Evolutionary conservation across 768 basidiomycete genomes (phyloP).

Genomic region (Panaeolus cyanescens): DNA sequence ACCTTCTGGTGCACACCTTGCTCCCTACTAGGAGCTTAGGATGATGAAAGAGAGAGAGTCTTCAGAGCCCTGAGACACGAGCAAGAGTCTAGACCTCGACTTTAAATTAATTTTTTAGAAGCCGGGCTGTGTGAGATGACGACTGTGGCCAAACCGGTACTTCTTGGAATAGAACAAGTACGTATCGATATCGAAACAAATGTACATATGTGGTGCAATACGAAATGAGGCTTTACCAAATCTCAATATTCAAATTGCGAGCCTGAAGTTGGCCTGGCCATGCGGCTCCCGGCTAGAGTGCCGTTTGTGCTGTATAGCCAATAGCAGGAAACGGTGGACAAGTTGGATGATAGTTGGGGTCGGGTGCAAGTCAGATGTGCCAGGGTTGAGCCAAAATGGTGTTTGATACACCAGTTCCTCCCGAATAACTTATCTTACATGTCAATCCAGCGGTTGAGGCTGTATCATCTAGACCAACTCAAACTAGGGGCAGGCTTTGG

Average conservation of each 20-base stretch:
- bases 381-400: not conserved
- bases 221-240: not conserved
- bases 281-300: not conserved
- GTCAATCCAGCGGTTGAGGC: not conserved
- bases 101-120: not conserved
- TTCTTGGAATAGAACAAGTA: not conserved
- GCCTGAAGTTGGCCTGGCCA: not conserved
- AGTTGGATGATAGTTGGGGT: not conserved
- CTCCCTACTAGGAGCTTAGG: no score
- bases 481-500: not conserved
- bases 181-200: not conserved
- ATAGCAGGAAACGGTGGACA: not conserved
- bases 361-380: not conserved
- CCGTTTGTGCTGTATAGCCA: not conserved
- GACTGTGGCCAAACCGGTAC: not conserved
- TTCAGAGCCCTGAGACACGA: not conserved
- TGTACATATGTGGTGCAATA: not conserved
- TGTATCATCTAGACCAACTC: not conserved
- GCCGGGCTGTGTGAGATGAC: not conserved
- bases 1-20: not conserved
- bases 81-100: not conserved
- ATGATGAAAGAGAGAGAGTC: not conserved
- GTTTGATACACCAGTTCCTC: not conserved
- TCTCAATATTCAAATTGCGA: not conserved
- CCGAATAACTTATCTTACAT: not conserved